phyloP scores from a whole-genome alignment of 2,329 filamentous ascomycete species.

The Zalaria obscura region DNA sequence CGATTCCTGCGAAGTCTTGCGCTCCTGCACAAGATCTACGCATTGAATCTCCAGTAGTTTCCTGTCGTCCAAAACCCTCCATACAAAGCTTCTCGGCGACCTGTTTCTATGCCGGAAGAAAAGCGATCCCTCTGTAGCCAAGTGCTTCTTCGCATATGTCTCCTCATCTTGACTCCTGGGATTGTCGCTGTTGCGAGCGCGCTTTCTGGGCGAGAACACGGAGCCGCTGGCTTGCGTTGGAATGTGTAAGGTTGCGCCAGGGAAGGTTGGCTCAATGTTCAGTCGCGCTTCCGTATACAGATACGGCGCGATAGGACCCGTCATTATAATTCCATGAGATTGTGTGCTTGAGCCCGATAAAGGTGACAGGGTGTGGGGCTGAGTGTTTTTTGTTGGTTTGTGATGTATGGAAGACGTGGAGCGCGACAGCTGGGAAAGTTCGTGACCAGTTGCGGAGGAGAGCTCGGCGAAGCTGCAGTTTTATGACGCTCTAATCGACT shows the following conservation, averaged over 20 bases:
- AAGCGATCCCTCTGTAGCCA: constrained; percentile 67
- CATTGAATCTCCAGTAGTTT: constrained; percentile 70
- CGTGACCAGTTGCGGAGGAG: background rate
- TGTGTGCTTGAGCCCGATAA: background rate
- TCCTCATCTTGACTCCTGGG: constrained; percentile 49
- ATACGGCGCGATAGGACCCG: constrained; percentile 45
- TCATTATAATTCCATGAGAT: constrained; percentile 54
- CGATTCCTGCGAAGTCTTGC: constrained; percentile 24
- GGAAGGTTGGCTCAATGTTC: constrained; percentile 61
- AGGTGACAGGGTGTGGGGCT: no score
- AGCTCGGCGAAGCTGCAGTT: background rate
- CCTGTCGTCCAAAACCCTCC: constrained; percentile 73
- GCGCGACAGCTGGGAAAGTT: background rate
- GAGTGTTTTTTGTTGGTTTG: no score
- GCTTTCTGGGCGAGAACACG: constrained; percentile 15
- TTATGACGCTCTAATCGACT: no score
- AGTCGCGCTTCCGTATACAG: constrained; percentile 79
- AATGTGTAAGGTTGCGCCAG: constrained; percentile 55
- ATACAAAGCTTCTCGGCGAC: constrained; percentile 75
- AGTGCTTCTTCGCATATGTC: constrained; percentile 54
- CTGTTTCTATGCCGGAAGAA: constrained; percentile 67
- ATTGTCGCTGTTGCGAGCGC: constrained; percentile 17
- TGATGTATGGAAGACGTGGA: background rate
- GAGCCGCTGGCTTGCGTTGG: constrained; percentile 32
- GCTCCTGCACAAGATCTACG: constrained; percentile 61